Base-by-base conservation (phyloP, 2,329 filamentous ascomycete genomes). In the Verticillium albo-atrum region DNA sequence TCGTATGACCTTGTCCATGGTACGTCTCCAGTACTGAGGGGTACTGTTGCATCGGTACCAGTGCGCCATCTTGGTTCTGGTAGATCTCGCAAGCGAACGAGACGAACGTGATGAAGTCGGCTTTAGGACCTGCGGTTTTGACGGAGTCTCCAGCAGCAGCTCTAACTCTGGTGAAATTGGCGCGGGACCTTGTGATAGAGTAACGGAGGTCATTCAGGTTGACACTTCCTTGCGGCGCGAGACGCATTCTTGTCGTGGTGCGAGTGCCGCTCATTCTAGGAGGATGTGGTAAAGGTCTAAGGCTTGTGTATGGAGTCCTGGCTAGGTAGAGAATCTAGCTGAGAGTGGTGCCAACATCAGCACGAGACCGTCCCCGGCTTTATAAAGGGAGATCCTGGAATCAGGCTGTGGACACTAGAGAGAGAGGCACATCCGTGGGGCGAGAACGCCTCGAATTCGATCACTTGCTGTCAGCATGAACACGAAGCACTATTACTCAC, bases 41-140 rank as follows among this genome's bases (percentile, higher is more conserved):
- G 30, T 55, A 55, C 4, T 55, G 54, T 25, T 25, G 3, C 14
- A 55, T 26, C 2, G 54, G 54, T 6, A 55, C 54, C 12, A 35
- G 27, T 9, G 34, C 20, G 23, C 23, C 9, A 25, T 55, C 30
- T 14, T 23, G 54, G 15, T n/a, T 20, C 14, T 15, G 54, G 32
- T 55, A 55, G 30, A 55, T 37, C 28, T 55, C 54, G 54, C 54
- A 55, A 34, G 54, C 54, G 7, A 55, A 30, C 7, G 54, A 34
- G 7, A 55, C 30, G 30, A 55, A 55, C n/a, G 54, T 55, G 54
- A 55, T 55, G 54, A 55, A 35, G 54, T 55, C 54, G 15, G 52
- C 23, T 26, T 54, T 35, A n/a, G 32, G 28, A 4, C 53, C 53
- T 6, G 15, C 12, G 6, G 10, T n/a, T 14, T 37, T 14, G 17